Conservation (phyloP, 345 rosid species). For the Xanthoceras sorbifolium region DNA sequence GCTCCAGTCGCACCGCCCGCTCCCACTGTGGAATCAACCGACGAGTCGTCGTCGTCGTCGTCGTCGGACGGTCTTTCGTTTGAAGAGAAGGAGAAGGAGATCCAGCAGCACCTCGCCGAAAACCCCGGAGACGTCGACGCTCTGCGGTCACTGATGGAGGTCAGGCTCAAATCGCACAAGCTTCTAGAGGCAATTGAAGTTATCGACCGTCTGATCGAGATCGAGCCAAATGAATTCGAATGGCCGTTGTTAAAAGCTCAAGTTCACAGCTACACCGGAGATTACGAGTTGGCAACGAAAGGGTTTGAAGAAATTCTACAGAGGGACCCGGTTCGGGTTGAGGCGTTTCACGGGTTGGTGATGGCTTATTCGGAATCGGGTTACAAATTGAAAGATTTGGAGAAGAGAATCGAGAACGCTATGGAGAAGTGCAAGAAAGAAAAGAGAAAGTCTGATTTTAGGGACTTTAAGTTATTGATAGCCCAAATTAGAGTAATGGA, state of each 20-base stretch:
- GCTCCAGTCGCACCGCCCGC: constrained; percentile 37
- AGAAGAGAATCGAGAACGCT: constrained; percentile 61
- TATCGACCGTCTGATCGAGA: constrained; percentile 61
- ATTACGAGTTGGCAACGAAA: constrained; percentile 53
- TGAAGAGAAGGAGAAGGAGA: constrained; percentile 52
- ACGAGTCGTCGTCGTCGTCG: constrained; percentile 14
- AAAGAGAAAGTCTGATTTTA: constrained; percentile 54
- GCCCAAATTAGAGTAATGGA: constrained; percentile 81
- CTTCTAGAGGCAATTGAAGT: constrained; percentile 58
- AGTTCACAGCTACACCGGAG: constrained; percentile 59
- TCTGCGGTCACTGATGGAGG: constrained; percentile 68
- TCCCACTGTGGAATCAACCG: constrained; percentile 36
- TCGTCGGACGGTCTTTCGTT: constrained; percentile 25
- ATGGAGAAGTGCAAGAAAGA: constrained; percentile 78
- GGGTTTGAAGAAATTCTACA: constrained; percentile 64
- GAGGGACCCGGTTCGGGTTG: constrained; percentile 76
- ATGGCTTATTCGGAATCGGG: constrained; percentile 70
- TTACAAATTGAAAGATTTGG: constrained; percentile 38
- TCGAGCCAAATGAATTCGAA: constrained; percentile 77
- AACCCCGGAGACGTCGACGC: constrained; percentile 52
- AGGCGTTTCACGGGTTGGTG: constrained; percentile 84
- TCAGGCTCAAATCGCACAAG: constrained; percentile 60
- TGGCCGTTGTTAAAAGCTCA: constrained; percentile 78
- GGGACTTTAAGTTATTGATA: constrained; percentile 79
- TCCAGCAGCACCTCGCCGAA: constrained; percentile 46